Evolutionary conservation across 495 filamentous ascomycete species (phyloP), one percentile per base, ranked within the genome.

Genomic region (Hypoxylon intermedium): DNA sequence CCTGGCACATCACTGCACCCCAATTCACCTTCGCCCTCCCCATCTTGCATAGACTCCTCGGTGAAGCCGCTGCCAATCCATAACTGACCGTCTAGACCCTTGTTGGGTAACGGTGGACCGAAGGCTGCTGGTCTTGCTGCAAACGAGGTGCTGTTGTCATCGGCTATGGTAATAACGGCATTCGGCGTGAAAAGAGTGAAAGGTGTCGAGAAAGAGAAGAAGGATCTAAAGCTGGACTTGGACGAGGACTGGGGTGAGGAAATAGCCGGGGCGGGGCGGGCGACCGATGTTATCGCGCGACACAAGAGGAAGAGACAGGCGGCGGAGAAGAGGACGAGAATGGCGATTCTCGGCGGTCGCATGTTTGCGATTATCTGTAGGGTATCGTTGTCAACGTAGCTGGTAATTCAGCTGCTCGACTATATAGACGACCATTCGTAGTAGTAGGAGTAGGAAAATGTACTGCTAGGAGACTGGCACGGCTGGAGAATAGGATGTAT

Each of bases 71-170:
- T 92, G 9, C 92, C 93, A 42, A 95, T 85, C 92, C 93, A 96
- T 37, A 96, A 72, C 68, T 89, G 89, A 12, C 91, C 91, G 61
- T 89, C 92, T 40, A 96, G 76, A 19, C 93, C 92, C 46, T 85
- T 83, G 18, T 75, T 71, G 0, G 91, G 90, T 21, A 98, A 72
- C 1, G 86, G 69, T 1, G 95, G 91, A 1, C 94, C 94, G 73
- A 98, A 98, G 45, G 91, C 92, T 34, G 94, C 94, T 53, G 94
- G 95, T 31, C 94, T 82, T 40, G 94, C 92, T 15, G 95, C 77
- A 75, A 98, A 98, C 63, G 93, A 96, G 4, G 94, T 98, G 34
- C 91, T 96, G 70, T 98, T 98, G 72, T 98, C 94, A 75, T 98
- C 93, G 57, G 91, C 96, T 36, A 98, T 86, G 63, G 90, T 96